Base-by-base conservation (phyloP, 768 basidiomycete genomes). In the Suillus alpinus region DNA sequence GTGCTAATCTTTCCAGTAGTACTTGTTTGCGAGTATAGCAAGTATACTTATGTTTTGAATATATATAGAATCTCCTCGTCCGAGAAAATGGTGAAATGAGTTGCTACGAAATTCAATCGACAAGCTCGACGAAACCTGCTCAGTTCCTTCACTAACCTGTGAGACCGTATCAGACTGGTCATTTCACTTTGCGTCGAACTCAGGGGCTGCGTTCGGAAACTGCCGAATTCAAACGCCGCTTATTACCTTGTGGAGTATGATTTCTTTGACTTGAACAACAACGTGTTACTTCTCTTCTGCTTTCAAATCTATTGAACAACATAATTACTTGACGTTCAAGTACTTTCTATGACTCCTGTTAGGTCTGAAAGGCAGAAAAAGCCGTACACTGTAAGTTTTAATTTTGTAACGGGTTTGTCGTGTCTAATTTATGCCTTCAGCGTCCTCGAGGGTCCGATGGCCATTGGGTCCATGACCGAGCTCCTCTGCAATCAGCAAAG, bases 391-490 rank as follows among this genome's bases (percentile, higher is more conserved):
- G 81, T 83, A 57, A 65, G 73, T 3, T 47, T 43, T 36, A 39
- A 41, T 50, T 29, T 4, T 16, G 31, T 58, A 53, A 57, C 32
- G 16, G 13, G 36, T 55, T 23, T 57, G 51, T 49, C 40, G 34
- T 31, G 61, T 9, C 14, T 51, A 14, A 49, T 44, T 57, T 62
- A n/a, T 50, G 10, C n/a, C 65, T 26, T 13, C n/a, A 89, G 88
- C 86, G 88, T 65, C 86, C 87, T 70, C 71, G 77, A 65, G 80
- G 78, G 59, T 76, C 78, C 26, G 86, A 90, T 46, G 87, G 84
- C 60, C 81, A 82, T 69, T 92, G 91, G 91, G 68, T 86, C 31
- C 91, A 92, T 74, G 91, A 92, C 81, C 86, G 81, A 73, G 87
- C 86, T 50, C 84, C 85, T 23, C 76, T 56, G 75, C 77, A 58